Conservation (phyloP, 2,329 filamentous ascomycete species). For the Fusarium illudens region DNA sequence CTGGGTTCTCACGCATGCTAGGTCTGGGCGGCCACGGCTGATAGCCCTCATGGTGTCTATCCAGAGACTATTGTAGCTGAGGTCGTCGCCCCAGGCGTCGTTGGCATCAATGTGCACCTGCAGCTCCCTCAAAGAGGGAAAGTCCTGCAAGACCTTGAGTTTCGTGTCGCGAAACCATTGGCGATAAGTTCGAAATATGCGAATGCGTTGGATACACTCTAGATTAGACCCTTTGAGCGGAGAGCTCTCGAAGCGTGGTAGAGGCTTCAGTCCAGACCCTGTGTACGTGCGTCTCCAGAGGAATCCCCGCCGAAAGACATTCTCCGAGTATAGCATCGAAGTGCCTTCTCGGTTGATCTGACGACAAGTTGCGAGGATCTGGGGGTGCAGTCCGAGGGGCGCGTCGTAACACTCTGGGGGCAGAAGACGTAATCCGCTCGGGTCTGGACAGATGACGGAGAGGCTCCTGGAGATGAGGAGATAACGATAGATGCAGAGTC, state of each 20-base stretch:
- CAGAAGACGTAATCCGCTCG: slow-evolving; percentile 7
- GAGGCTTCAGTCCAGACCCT: accelerated
- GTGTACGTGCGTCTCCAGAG: background rate
- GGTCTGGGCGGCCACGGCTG: background rate
- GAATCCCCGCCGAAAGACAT: slow-evolving; percentile 2
- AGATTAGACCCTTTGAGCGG: slow-evolving; percentile 5
- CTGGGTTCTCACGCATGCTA: background rate
- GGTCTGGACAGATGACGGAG: background rate
- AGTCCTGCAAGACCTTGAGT: slow-evolving; percentile 3
- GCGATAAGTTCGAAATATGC: background rate
- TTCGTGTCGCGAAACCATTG: background rate
- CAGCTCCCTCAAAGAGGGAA: slow-evolving; percentile 15
- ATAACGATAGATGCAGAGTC: slow-evolving; percentile 16
- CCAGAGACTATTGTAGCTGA: background rate
- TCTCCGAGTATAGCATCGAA: slow-evolving; percentile 10
- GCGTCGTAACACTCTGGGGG: background rate
- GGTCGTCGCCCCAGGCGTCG: background rate
- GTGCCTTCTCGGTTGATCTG: slow-evolving; percentile 15
- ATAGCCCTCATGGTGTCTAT: background rate
- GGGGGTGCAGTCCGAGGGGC: background rate
- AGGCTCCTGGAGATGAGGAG: slow-evolving; percentile 4
- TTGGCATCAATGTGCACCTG: slow-evolving; percentile 6
- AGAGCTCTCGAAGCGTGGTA: slow-evolving; percentile 2
- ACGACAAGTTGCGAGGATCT: slow-evolving; percentile 12
- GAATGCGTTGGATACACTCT: background rate